Evolutionary conservation across 2,329 filamentous ascomycete genomes (phyloP).

Genomic region (Stemphylium beticola): DNA sequence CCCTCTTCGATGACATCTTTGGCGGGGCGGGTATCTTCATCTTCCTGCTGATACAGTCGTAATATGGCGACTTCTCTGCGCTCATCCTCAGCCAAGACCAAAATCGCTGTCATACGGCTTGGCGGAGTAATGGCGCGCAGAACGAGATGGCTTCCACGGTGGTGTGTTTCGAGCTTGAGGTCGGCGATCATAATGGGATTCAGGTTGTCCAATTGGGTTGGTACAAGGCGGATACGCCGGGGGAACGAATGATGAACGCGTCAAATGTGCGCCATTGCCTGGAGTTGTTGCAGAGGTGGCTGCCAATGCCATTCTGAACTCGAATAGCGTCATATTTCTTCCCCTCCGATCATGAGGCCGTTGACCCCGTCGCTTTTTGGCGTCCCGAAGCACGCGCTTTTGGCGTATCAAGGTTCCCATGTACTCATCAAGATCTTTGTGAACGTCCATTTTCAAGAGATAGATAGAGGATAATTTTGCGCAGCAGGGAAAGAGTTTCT

Average conservation of each 20-base stretch:
- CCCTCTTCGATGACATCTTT: conserved; percentile 42
- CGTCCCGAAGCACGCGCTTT: conserved; percentile 9
- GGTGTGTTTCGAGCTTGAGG: conserved; percentile 50
- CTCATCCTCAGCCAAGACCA: conserved; percentile 18
- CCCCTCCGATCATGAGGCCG: conserved; percentile 17
- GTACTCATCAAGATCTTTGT: neutral
- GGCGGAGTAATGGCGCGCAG: conserved; percentile 39
- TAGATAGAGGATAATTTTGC: too few species aligned
- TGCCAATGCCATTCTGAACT: conserved; percentile 18
- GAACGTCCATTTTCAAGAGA: neutral
- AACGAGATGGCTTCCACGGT: conserved; percentile 47
- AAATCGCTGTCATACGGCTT: conserved; percentile 13
- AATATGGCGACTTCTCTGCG: conserved; percentile 4
- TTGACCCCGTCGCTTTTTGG: conserved; percentile 16
- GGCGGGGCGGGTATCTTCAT: conserved; percentile 23
- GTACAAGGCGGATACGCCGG: conserved; percentile 26
- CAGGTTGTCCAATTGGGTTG: conserved; percentile 14
- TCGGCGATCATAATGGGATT: conserved; percentile 35
- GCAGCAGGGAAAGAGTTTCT: too few species aligned
- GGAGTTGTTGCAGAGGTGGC: neutral
- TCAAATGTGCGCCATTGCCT: neutral
- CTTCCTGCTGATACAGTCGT: conserved; percentile 45
- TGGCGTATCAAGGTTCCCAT: conserved; percentile 4
- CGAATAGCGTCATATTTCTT: conserved; percentile 11
- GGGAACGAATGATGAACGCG: conserved; percentile 24